Evolutionary conservation across 306 rosid genomes (phyloP).

Genomic region (Psophocarpus tetragonolobus): DNA sequence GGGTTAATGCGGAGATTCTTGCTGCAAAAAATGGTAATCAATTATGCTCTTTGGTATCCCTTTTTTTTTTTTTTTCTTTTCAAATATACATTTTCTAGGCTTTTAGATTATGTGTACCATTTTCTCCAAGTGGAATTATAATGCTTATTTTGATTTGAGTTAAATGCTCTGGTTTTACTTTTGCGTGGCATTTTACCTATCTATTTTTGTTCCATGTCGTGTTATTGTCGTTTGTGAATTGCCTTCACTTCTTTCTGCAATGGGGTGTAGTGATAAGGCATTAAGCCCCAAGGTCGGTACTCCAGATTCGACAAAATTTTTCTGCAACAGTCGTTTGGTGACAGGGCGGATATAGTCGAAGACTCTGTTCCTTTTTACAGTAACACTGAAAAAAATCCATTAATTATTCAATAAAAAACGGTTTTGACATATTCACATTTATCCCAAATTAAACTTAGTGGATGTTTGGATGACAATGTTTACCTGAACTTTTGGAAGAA

Average conservation of each 20-base stretch:
- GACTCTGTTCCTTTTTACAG: too few relatives aligned
- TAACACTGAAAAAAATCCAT: too few relatives aligned
- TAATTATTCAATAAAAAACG: too few relatives aligned
- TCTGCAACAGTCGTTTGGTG: too few relatives aligned
- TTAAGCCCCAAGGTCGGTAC: too few relatives aligned
- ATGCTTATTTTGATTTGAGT: background rate
- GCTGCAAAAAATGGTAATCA: slow-evolving; percentile 29
- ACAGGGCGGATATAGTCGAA: too few relatives aligned
- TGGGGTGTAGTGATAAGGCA: too few relatives aligned
- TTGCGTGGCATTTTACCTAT: background rate
- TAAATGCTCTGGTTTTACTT: background rate
- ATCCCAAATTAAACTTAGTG: too few relatives aligned
- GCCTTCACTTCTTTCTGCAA: background rate
- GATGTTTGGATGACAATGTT: too few relatives aligned
- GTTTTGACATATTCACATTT: too few relatives aligned
- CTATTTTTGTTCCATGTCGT: background rate
- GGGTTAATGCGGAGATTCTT: slow-evolving; percentile 22
- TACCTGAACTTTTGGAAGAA: too few relatives aligned
- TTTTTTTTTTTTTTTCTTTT: background rate
- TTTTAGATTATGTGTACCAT: slow-evolving; percentile 39
- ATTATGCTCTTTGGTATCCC: slow-evolving; percentile 36
- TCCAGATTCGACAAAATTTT: too few relatives aligned
- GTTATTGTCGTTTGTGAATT: background rate
- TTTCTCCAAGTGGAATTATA: slow-evolving; percentile 20
- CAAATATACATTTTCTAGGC: background rate